Evolutionary conservation across 352 stramenopile genomes (phyloP).

Genomic region (Phytophthora multivora): DNA sequence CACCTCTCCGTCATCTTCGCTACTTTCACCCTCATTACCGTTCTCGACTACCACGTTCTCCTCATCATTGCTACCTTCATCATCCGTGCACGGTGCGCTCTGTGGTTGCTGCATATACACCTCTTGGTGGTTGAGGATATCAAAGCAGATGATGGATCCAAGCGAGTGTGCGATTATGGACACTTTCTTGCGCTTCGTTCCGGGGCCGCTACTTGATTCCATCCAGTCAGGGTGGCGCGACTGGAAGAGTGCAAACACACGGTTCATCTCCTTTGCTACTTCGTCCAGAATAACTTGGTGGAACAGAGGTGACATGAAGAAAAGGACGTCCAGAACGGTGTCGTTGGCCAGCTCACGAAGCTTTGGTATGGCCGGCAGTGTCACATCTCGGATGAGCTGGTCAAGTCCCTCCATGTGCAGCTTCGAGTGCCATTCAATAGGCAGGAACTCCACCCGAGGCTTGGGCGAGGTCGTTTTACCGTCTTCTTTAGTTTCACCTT

Average conservation of each 20-base stretch:
- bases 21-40: slow-evolving; percentile 21
- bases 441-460: slow-evolving; percentile 74
- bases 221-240: slow-evolving; percentile 61
- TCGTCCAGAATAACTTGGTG: slow-evolving; percentile 93
- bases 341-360: slow-evolving; percentile 93
- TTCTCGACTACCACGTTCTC: slow-evolving; percentile 34
- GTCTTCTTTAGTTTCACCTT: slow-evolving; percentile 11
- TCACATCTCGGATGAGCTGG: slow-evolving; percentile 73
- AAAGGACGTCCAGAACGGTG: slow-evolving; percentile 91
- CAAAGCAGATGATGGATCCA: slow-evolving; percentile 92
- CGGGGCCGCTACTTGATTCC: slow-evolving; percentile 8
- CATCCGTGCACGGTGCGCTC: slow-evolving; percentile 35
- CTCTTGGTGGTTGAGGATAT: slow-evolving; percentile 86
- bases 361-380: slow-evolving; percentile 88
- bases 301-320: slow-evolving; percentile 93
- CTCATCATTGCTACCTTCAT: slow-evolving; percentile 42
- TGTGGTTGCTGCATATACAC: slow-evolving; percentile 44
- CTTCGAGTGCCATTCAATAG: slow-evolving; percentile 90
- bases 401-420: slow-evolving; percentile 80
- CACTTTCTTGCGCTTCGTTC: slow-evolving; percentile 69
- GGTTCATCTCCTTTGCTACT: slow-evolving; percentile 92
- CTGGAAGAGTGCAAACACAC: slow-evolving; percentile 81
- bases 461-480: slow-evolving; percentile 10
- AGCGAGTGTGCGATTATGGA: slow-evolving; percentile 90
- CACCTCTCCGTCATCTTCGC: slow-evolving; percentile 15